Percentiles rank a stretch among this genome's conserved stretches.
Evolutionary conservation across 495 filamentous ascomycete species (phyloP).

Genomic region (Tetracladium setigerum): DNA sequence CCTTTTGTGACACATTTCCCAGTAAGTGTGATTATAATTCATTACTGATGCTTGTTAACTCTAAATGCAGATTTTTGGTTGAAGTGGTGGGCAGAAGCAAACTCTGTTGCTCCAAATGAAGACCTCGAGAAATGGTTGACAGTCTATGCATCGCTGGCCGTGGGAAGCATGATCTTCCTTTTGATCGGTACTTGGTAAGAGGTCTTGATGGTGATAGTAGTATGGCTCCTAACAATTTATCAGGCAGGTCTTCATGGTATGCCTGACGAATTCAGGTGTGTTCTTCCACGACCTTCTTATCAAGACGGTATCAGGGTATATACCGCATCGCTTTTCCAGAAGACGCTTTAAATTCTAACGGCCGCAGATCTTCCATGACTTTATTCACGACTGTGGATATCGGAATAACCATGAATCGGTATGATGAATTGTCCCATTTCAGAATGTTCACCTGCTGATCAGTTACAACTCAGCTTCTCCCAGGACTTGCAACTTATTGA

Average conservation of each 20-base stretch:
- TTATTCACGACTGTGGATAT: conserved; percentile 23
- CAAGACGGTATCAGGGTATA: neutral
- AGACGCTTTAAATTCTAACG: conserved; percentile 2
- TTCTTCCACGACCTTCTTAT: conserved; percentile 12
- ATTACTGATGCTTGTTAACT: neutral
- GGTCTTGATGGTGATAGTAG: conserved; percentile 3
- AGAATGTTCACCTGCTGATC: conserved; percentile 20
- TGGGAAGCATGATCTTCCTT: neutral
- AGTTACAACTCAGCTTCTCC: conserved; percentile 14
- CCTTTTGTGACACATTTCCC: neutral
- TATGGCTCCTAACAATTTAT: conserved; percentile 6
- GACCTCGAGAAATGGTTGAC: conserved; percentile 10
- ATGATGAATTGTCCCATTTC: conserved; percentile 12
- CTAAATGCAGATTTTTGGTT: conserved; percentile 24
- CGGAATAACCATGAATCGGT: conserved; percentile 19
- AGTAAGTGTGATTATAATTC: conserved; percentile 3
- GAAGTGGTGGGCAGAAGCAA: conserved; percentile 25
- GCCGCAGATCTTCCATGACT: conserved; percentile 16
- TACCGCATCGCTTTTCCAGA: no score
- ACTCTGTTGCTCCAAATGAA: conserved; percentile 11
- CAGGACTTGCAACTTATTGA: conserved; percentile 27
- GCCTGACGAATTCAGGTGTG: conserved; percentile 15
- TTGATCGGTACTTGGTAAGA: conserved; percentile 6
- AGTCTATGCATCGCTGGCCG: conserved; percentile 2
- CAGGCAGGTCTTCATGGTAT: conserved; percentile 19